Evolutionary conservation across 192 early-diverging fungal genomes (phyloP).

Genomic region (Lobulomyces angularis): DNA sequence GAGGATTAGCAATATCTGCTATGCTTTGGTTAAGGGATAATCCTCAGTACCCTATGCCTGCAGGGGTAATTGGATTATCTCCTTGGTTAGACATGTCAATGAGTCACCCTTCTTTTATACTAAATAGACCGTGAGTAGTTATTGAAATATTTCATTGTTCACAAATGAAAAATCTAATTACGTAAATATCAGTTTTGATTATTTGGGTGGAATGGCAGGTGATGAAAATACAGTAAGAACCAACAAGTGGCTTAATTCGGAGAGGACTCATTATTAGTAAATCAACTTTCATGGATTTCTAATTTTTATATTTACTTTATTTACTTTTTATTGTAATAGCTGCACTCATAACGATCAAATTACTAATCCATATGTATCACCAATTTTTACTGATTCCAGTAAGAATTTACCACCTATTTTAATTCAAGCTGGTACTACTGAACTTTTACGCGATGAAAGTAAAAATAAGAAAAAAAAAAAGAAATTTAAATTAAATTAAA

Average conservation of each 20-base stretch:
- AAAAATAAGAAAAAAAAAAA: too few species aligned
- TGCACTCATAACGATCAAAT: not conserved
- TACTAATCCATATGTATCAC: constrained; percentile 2
- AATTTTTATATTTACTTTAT: not conserved
- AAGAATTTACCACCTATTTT: constrained; percentile 24
- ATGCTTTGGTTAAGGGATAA: constrained; percentile 45
- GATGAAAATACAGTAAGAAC: constrained; percentile 6
- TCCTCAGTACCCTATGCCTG: constrained; percentile 28
- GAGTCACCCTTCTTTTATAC: constrained; percentile 21
- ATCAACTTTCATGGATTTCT: not conserved
- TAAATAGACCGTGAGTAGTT: constrained; percentile 9
- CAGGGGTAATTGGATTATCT: constrained; percentile 37
- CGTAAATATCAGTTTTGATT: too few species aligned
- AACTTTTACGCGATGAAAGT: constrained; percentile 35
- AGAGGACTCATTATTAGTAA: not conserved
- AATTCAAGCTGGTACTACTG: constrained; percentile 31
- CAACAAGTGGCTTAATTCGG: constrained; percentile 1
- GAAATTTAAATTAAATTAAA: too few species aligned
- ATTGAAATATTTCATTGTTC: too few species aligned
- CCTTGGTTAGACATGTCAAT: constrained; percentile 55
- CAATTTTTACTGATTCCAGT: too few species aligned
- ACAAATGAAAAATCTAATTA: too few species aligned
- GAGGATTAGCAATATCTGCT: constrained; percentile 13
- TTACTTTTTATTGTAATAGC: not conserved
- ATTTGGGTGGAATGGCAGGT: too few species aligned